These are phyloP conservation scores for Yamadazyma atmosphaerica DNA, from an alignment of 1,139 yeast species.

Conservation along the genomic window DNA sequence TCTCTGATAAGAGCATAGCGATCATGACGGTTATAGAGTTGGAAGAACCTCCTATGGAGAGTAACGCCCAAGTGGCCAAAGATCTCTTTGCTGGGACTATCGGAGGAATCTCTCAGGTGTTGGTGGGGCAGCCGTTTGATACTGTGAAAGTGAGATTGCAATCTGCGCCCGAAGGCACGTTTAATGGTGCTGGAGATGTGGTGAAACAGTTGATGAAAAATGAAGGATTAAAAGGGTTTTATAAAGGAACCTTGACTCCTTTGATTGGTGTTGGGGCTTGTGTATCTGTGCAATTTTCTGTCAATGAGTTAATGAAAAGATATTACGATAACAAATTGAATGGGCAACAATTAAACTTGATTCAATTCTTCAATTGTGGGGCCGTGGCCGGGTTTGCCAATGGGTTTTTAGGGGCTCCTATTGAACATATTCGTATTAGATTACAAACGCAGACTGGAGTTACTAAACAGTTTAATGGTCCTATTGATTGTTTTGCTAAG, in stretches of 20 bases:
- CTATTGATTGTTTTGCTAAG: constrained; percentile 72
- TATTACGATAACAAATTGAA: constrained; percentile 46
- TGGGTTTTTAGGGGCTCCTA: constrained; percentile 85
- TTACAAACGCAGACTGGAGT: constrained; percentile 76
- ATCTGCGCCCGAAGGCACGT: constrained; percentile 77
- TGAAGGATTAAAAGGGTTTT: constrained; percentile 81
- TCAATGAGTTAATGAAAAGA: constrained; percentile 92
- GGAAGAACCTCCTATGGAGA: constrained; percentile 47
- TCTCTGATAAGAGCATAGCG: constrained; percentile 1
- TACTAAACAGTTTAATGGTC: constrained; percentile 60
- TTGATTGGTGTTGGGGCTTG: constrained; percentile 93
- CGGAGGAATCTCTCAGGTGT: constrained; percentile 93
- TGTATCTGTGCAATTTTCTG: constrained; percentile 79
- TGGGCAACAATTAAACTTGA: constrained; percentile 43
- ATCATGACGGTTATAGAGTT: constrained; percentile 40
- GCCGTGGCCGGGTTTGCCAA: constrained; percentile 88
- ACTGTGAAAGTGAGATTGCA: constrained; percentile 88
- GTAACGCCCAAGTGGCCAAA: constrained; percentile 60
- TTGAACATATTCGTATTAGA: constrained; percentile 89
- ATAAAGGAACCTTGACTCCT: constrained; percentile 86
- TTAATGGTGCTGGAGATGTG: constrained; percentile 74
- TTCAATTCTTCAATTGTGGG: constrained; percentile 78
- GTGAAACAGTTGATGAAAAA: constrained; percentile 64
- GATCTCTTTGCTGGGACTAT: constrained; percentile 89
- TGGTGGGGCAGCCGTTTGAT: constrained; percentile 96